A percentile compares a stretch with the other conserved stretches of the same genome.
These are phyloP conservation scores for Trypanosoma scelopori DNA, from an alignment of 208 protist genomes.

Conservation along the genomic window DNA sequence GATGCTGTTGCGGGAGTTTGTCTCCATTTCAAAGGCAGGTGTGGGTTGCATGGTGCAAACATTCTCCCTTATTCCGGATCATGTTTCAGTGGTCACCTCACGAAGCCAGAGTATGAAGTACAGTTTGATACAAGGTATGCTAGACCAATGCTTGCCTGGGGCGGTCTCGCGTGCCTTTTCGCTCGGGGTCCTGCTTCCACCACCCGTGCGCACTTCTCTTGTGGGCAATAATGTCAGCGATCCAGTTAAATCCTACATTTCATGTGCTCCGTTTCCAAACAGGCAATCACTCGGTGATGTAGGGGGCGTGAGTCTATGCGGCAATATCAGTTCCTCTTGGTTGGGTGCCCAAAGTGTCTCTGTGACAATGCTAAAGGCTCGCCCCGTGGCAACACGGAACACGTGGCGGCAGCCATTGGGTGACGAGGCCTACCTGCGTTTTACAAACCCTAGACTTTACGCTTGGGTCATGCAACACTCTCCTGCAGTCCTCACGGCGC, in stretches of 20 bases:
- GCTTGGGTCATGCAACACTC: slow-evolving; percentile 36
- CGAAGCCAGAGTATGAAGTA: slow-evolving; percentile 43
- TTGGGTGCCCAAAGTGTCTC: too few relatives aligned
- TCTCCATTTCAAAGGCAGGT: slow-evolving; percentile 38
- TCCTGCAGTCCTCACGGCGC: slow-evolving; percentile 19
- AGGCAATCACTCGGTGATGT: too few relatives aligned
- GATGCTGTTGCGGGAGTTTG: slow-evolving; percentile 69
- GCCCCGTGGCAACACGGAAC: not conserved
- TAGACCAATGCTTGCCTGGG: slow-evolving; percentile 31
- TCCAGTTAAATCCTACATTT: too few relatives aligned
- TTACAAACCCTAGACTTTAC: slow-evolving; percentile 47
- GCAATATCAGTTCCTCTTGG: too few relatives aligned
- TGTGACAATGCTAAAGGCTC: not conserved
- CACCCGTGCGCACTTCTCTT: not conserved
- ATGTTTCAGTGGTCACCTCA: slow-evolving; percentile 33
- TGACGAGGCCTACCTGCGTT: slow-evolving; percentile 32
- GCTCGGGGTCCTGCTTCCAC: slow-evolving; percentile 27
- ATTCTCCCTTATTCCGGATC: slow-evolving; percentile 54
- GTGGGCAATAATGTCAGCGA: too few relatives aligned
- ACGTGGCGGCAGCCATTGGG: slow-evolving; percentile 25
- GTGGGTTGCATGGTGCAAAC: slow-evolving; percentile 62
- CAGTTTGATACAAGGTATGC: slow-evolving; percentile 27
- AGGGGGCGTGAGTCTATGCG: too few relatives aligned
- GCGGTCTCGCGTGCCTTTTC: slow-evolving; percentile 51
- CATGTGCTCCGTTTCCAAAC: too few relatives aligned